Percentiles rank a stretch among this genome's conserved stretches.
These are phyloP conservation scores for Lupinus albus DNA, from an alignment of 306 rosid species.

Conservation along the genomic window DNA sequence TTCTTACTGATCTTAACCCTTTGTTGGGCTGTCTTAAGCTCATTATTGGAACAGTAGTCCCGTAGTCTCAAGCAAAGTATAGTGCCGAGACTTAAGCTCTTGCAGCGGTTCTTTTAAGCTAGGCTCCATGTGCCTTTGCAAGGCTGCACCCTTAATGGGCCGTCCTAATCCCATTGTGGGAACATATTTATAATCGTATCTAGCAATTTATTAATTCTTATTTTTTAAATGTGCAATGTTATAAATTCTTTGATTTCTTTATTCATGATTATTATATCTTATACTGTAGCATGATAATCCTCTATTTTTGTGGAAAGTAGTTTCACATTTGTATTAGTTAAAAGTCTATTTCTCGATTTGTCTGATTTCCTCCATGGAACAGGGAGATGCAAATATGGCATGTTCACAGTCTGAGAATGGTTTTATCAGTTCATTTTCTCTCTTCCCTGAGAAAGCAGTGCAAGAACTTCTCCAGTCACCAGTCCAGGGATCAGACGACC, in stretches of 20 bases:
- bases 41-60: no score
- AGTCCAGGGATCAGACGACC: slow-evolving; percentile 74
- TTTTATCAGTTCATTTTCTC: slow-evolving; percentile 61
- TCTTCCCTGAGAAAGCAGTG: slow-evolving; percentile 74
- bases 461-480: slow-evolving; percentile 78
- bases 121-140: no score
- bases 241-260: slow-evolving; percentile 3
- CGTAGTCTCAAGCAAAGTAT: no score
- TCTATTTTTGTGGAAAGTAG: slow-evolving; percentile 4
- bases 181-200: no score
- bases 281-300: slow-evolving; percentile 14
- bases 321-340: slow-evolving; percentile 24
- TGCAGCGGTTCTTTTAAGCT: no score
- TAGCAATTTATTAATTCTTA: no score
- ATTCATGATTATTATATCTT: not conserved
- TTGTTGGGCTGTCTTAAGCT: no score
- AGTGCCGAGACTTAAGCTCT: no score
- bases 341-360: slow-evolving; percentile 18
- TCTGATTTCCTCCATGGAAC: slow-evolving; percentile 41
- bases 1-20: no score
- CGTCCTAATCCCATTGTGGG: no score
- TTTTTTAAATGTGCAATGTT: not conserved
- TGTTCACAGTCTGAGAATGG: slow-evolving; percentile 69
- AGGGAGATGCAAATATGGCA: slow-evolving; percentile 64
- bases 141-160: no score